Evolutionary conservation across 1,139 yeast species (phyloP), one percentile per base, ranked within the genome.

Genomic region (Keqinozyma sinolaborantium): DNA sequence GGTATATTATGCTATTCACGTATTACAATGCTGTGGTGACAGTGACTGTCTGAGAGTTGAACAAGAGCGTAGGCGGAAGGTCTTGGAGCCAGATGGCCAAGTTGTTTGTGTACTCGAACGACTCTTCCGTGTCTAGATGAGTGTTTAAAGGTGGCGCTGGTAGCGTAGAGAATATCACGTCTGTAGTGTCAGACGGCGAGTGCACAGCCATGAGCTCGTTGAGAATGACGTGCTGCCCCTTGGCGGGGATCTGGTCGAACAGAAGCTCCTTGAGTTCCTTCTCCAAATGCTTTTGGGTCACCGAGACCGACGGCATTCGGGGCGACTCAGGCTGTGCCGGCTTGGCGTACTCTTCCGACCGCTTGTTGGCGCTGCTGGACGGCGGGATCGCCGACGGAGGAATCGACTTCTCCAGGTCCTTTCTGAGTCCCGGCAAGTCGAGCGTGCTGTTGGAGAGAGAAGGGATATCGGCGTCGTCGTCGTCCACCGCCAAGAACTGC

Each of bases 21-120:
- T 6, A 16, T 24, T 63, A 85, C 41, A 85, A 64, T 14, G 95
- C 88, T 9, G 97, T 90, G 0, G 98, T 92, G 2, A 92, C 97
- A 0, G 98, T 92, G 65, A 90, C 87, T 0, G 95, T 83, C 57
- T 88, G 95, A 0, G 97, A 86, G 51, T 92, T 90, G 34, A 92
- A 70, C 39, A 92, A 58, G 50, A 92, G 55, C 3, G 78, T 71
- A 0, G 97, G 96, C 0, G 96, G 96, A 28, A 92, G 60, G 7
- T 73, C 87, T 32, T 79, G 75, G 34, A 88, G 68, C 95, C 97
- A 86, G 10, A 84, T 59, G 29, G 88, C 83, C 35, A 92, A 64
- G 43, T 83, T 83, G 35, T 79, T 79, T 8, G 84, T 77, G 49
- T 88, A 92, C 28, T 83, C 88, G 33, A 78, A 62, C 28, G 95